Evolutionary conservation across 139 green algal genomes (phyloP).

Genomic region (Closterium sp.): DNA sequence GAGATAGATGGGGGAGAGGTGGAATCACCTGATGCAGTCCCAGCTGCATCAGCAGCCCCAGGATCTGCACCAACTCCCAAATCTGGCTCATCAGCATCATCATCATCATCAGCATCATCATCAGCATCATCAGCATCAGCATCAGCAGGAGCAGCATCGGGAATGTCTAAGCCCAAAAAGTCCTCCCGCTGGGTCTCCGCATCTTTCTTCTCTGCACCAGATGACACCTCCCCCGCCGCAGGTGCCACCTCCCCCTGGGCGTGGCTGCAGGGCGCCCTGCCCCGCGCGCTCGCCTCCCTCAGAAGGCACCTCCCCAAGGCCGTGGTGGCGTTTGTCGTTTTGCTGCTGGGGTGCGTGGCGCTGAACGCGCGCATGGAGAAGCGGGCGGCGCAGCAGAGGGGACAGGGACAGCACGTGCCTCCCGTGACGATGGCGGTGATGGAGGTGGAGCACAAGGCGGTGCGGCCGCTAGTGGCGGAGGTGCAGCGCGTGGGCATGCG

Average conservation of each 20-base stretch:
- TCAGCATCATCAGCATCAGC: too few species aligned
- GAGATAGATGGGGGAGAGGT: not conserved
- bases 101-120: too few species aligned
- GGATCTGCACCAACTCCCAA: too few species aligned
- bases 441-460: slow-evolving; percentile 1
- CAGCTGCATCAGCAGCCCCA: not conserved
- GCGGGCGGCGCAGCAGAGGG: not conserved
- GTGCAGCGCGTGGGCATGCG: not conserved
- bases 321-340: slow-evolving; percentile 15
- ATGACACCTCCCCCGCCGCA: not conserved
- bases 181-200: slow-evolving; percentile 26
- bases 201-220: slow-evolving; percentile 27
- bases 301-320: slow-evolving; percentile 33
- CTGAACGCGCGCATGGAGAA: slow-evolving; percentile 11
- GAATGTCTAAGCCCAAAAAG: slow-evolving; percentile 27
- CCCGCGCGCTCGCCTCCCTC: not conserved
- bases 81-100: too few species aligned
- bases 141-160: not conserved
- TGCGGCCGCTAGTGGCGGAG: slow-evolving; percentile 1
- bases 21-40: not conserved
- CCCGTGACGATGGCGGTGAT: not conserved
- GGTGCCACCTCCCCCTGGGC: not conserved
- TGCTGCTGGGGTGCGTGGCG: slow-evolving; percentile 24
- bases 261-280: not conserved
- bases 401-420: not conserved